A percentile compares a stretch with the other conserved stretches of the same genome.
Evolutionary conservation across 2,329 filamentous ascomycete genomes (phyloP).

Genomic region (Domatiomyces catenatus): DNA sequence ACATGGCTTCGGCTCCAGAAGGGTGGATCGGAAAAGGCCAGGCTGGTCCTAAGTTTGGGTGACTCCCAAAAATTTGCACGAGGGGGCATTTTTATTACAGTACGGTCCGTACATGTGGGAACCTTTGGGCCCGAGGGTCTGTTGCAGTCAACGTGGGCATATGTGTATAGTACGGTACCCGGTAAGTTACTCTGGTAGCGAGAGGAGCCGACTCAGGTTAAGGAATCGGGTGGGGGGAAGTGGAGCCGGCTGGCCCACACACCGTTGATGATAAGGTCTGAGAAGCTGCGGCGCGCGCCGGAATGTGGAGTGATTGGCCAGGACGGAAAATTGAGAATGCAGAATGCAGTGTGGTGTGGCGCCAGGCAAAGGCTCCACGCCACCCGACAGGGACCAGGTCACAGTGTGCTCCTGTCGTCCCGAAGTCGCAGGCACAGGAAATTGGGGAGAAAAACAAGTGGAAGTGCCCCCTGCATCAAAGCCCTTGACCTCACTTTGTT

Average conservation of each 20-base stretch:
- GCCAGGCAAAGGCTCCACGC: conserved; percentile 33
- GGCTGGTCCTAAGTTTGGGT: neutral
- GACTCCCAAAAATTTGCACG: neutral
- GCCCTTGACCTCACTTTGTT: neutral
- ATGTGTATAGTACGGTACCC: no score
- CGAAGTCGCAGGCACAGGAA: neutral
- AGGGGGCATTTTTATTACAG: neutral
- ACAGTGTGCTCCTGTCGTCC: neutral
- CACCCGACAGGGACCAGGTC: conserved; percentile 34
- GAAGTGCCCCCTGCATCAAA: neutral
- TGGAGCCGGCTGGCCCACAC: neutral
- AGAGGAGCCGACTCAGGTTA: neutral
- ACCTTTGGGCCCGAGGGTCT: neutral
- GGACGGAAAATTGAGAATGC: neutral
- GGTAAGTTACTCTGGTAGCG: no score
- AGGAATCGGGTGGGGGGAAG: neutral
- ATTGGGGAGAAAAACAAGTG: neutral
- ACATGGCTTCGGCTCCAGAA: conserved; percentile 1
- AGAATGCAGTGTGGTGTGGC: conserved; percentile 27
- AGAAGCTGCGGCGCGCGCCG: neutral
- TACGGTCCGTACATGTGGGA: neutral
- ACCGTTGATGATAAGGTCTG: neutral
- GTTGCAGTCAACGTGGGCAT: neutral
- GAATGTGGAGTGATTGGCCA: neutral
- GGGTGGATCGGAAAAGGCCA: neutral